phyloP scores from a whole-genome alignment of 2,329 filamentous ascomycete genomes.

The Alternaria incomplexa region DNA sequence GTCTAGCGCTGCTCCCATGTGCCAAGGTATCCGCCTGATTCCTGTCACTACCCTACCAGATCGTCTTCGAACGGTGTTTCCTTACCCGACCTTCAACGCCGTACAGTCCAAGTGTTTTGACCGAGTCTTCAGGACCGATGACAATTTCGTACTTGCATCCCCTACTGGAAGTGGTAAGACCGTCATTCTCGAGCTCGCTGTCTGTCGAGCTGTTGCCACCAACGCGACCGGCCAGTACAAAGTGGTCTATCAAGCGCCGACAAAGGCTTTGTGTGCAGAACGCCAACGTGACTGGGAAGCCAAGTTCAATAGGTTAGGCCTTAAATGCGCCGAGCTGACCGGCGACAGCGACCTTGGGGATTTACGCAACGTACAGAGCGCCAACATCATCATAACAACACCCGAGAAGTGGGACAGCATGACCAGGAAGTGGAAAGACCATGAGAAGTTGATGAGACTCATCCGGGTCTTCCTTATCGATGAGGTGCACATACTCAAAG shows the following conservation, averaged over 20 bases:
- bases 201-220: constrained; percentile 71
- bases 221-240: constrained; percentile 70
- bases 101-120: constrained; percentile 82
- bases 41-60: constrained; percentile 69
- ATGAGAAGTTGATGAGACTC: constrained; percentile 73
- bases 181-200: constrained; percentile 78
- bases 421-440: constrained; percentile 85
- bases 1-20: constrained; percentile 40
- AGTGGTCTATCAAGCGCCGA: constrained; percentile 83
- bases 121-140: constrained; percentile 67
- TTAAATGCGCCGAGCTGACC: constrained; percentile 78
- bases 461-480: constrained; percentile 84
- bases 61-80: constrained; percentile 71
- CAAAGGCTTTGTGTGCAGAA: constrained; percentile 82
- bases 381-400: constrained; percentile 84
- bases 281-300: constrained; percentile 76
- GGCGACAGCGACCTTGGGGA: constrained; percentile 76
- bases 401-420: constrained; percentile 93
- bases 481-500: constrained; percentile 86
- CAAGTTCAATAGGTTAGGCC: constrained; percentile 72
- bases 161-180: constrained; percentile 90
- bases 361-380: constrained; percentile 71
- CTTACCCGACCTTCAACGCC: constrained; percentile 78
- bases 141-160: constrained; percentile 81
- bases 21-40: constrained; percentile 67